Percentiles rank a stretch among this genome's conserved stretches.
Evolutionary conservation across 2,329 filamentous ascomycete species (phyloP).

Genomic region (Arthroderma uncinatum): DNA sequence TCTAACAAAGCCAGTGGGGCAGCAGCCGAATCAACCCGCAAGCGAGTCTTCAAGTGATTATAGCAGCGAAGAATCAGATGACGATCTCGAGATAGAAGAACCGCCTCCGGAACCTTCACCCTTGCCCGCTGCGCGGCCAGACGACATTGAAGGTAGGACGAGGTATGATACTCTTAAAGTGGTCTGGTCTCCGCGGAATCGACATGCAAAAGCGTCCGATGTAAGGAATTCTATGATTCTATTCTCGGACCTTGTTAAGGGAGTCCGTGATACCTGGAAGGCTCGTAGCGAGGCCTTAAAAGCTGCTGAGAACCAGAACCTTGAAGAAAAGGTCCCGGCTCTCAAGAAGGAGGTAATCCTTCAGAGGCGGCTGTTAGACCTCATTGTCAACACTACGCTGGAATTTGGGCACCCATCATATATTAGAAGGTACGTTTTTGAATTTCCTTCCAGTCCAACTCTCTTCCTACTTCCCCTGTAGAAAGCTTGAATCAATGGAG

Average conservation of each 20-base stretch:
- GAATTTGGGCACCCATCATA: constrained; percentile 37
- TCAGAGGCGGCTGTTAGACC: constrained; percentile 47
- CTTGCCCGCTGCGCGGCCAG: constrained; percentile 42
- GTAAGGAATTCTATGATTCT: constrained; percentile 45
- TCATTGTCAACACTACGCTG: constrained; percentile 35
- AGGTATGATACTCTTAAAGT: constrained; percentile 51
- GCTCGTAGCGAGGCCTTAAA: constrained; percentile 45
- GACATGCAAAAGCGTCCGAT: constrained; percentile 38
- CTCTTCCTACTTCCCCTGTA: constrained; percentile 22
- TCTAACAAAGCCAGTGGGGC: constrained; percentile 18
- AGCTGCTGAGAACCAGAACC: constrained; percentile 48
- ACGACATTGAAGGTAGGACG: constrained; percentile 42
- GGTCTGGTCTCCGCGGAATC: constrained; percentile 48
- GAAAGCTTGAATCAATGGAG: constrained; percentile 27
- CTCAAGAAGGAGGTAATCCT: constrained; percentile 47
- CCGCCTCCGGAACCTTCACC: constrained; percentile 44
- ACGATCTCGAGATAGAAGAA: constrained; percentile 42
- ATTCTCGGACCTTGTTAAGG: constrained; percentile 50
- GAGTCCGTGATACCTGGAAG: constrained; percentile 52
- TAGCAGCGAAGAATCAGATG: constrained; percentile 40
- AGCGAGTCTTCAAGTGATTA: constrained; percentile 33
- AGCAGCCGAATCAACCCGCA: constrained; percentile 20
- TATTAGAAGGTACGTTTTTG: constrained; percentile 39
- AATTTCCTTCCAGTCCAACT: constrained; percentile 6
- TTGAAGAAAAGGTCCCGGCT: constrained; percentile 42